Evolutionary conservation across 2,329 filamentous ascomycete genomes (phyloP), one percentile per base, ranked within the genome.

Genomic region (Hypoxylon sp.): DNA sequence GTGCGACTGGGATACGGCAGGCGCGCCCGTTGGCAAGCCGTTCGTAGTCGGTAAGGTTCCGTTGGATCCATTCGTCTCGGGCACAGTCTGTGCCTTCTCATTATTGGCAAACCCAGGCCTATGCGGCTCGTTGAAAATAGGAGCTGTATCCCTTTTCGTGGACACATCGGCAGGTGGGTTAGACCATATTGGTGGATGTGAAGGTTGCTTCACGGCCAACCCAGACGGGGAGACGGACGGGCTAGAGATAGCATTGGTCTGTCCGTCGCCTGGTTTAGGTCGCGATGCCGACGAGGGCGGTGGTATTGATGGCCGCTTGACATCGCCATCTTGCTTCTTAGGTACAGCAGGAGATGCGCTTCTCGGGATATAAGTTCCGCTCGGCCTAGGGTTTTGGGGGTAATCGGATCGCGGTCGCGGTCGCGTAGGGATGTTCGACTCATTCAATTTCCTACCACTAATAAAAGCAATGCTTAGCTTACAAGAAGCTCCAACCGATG

Each of bases 391-490:
- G 32, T 49, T 70, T 26, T 52, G 70, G 28, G 62, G 74, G 70
- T 68, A 74, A 62, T 84, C 80, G 34, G 83, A 79, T 59, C 80
- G 78, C 51, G 80, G 75, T 66, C 77, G 76, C 59, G 80, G 81
- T 65, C 82, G 81, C 57, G 79, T 65, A 51, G 86, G 86, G 60
- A 88, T 82, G 70, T 79, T 83, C 51, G 78, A 76, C 73, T 87
- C 85, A 70, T 84, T 82, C 41, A 88, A 77, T 60, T 76, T 79
- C 52, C 80, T 79, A 58, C 81, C 79, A 75, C 82, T 85, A 72
- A 43, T 47, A 34, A 84, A 71, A 43, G 24, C 22, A 50, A 47
- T 49, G 56, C 53, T 72, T 76, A 72, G 72, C 60, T 66, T 63
- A 10, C 59, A 53, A 63, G 61, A 51, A 50, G 46, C 32, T 20